These are phyloP conservation scores for Nitzschia inconspicua DNA, from an alignment of 108 stramenopile species.

Conservation along the genomic window DNA sequence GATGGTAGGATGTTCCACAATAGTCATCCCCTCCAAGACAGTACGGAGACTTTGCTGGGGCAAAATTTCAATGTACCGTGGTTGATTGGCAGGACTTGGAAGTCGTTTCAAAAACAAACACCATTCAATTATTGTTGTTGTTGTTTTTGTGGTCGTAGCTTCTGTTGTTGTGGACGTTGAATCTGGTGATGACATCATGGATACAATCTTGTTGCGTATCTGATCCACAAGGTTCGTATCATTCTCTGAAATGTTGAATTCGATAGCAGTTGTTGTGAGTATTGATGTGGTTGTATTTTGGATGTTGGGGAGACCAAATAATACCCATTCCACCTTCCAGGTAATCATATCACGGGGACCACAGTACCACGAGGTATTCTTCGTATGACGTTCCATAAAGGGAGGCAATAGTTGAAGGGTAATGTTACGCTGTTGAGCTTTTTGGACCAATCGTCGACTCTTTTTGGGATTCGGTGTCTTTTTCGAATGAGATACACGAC, in stretches of 20 bases:
- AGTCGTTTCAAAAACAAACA: constrained; percentile 42
- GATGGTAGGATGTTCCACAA: constrained; percentile 72
- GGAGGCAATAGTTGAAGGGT: constrained; percentile 61
- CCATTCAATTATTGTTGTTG: constrained; percentile 3
- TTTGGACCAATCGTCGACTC: constrained; percentile 41
- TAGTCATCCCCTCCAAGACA: constrained; percentile 45
- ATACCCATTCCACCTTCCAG: constrained; percentile 28
- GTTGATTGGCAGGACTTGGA: constrained; percentile 54
- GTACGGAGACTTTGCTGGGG: constrained; percentile 32
- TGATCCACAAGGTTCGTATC: constrained; percentile 10
- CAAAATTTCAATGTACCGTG: constrained; percentile 43
- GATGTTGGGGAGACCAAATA: too few relatives aligned
- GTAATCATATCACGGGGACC: constrained; percentile 22
- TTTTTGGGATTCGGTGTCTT: too few relatives aligned
- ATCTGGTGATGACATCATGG: background rate
- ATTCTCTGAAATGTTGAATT: constrained; percentile 18
- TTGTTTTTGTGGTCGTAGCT: too few relatives aligned
- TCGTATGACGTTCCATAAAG: constrained; percentile 58
- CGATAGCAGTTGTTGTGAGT: background rate
- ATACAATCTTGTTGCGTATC: background rate
- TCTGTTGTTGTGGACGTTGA: constrained; percentile 24
- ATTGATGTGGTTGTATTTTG: constrained; percentile 15
- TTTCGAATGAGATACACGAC: background rate
- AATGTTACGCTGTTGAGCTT: constrained; percentile 52
- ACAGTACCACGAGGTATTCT: constrained; percentile 54